A percentile compares a stretch with the other conserved stretches of the same genome.
These are phyloP conservation scores for Benincasa hispida DNA, from an alignment of 306 rosid genomes.

Conservation along the genomic window DNA sequence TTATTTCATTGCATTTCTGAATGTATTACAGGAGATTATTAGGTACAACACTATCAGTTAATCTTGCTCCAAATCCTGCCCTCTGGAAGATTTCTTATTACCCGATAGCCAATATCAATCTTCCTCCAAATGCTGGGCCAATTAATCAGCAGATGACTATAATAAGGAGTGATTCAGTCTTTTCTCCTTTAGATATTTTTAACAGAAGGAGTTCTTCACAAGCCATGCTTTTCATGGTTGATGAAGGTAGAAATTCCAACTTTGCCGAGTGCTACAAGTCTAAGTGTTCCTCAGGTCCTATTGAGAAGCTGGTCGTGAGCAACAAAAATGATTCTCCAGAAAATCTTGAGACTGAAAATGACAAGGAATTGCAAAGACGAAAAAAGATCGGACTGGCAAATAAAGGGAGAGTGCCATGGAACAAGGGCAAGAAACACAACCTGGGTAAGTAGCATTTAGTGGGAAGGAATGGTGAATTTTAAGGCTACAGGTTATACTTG, in stretches of 20 bases:
- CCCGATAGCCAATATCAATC: slow-evolving; percentile 17
- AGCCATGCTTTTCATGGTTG: slow-evolving; percentile 20
- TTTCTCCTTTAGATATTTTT: slow-evolving; percentile 16
- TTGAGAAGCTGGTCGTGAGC: slow-evolving; percentile 9
- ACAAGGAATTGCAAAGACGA: slow-evolving; percentile 57
- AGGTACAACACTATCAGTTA: slow-evolving; percentile 17
- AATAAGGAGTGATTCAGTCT: slow-evolving; percentile 16
- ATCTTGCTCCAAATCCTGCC: slow-evolving; percentile 17
- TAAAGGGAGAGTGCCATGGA: slow-evolving; percentile 90
- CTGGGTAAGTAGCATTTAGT: slow-evolving; percentile 33
- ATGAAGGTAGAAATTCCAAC: slow-evolving; percentile 16
- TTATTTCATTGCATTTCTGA: slow-evolving; percentile 3
- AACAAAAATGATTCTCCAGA: slow-evolving; percentile 9
- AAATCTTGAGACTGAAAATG: slow-evolving; percentile 12
- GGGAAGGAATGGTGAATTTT: neutral
- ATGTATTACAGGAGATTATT: slow-evolving; percentile 33
- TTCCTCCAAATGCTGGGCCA: slow-evolving; percentile 9
- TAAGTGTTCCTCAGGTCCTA: slow-evolving; percentile 11
- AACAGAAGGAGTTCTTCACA: slow-evolving; percentile 21
- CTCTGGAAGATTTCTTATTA: slow-evolving; percentile 20
- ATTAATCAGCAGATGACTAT: slow-evolving; percentile 18
- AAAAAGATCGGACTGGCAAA: slow-evolving; percentile 68
- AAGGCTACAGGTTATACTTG: neutral
- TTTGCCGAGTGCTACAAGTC: slow-evolving; percentile 10
- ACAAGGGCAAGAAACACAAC: slow-evolving; percentile 77